Evolutionary conservation across 2,329 filamentous ascomycete species (phyloP), one percentile per base, ranked within the genome.

Genomic region (Aspergillus tanneri): DNA sequence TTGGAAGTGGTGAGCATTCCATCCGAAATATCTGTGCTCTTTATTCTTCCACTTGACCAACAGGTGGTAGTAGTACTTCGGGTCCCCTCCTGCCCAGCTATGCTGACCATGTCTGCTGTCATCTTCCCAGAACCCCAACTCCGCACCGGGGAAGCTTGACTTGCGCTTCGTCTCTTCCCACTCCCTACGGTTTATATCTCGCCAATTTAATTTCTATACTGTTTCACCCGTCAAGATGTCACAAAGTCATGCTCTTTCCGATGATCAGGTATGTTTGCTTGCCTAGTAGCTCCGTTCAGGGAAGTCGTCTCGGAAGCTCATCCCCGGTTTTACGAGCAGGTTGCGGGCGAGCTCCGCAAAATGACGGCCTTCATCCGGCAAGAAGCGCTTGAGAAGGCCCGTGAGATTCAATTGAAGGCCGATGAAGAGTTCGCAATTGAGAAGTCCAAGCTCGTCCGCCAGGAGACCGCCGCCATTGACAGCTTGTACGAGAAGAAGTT

Each of bases 301-400:
- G n/a, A n/a, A n/a, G n/a, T n/a, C n/a, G n/a, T n/a, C n/a, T n/a
- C n/a, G n/a, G n/a, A n/a, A n/a, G n/a, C n/a, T n/a, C n/a, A n/a
- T n/a, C n/a, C n/a, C 16, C n/a, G n/a, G n/a, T n/a, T 28, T 5
- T 34, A 42, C 45, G 27, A 42, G 49, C 50, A 97, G 90, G 93
- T 99, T 81, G 86, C 88, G 76, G 86, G 89, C 76, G 93, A 99
- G 84, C 88, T 99, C 76, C 91, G 89, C 81, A 99, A 99, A 84
- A 99, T 99, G 93, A 97, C 93, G 52, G 92, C 91, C 70, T 99
- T 99, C 83, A 99, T 99, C 84, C 89, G 90, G 74, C 93, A 97
- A 77, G 93, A 99, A 78, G 93, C 93, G 50, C 83, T 87, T 67
- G 93, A 99, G 72, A 99, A 99, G 77, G 90, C 90, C 64, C 88